Evolutionary conservation across 108 stramenopile genomes (phyloP).

Genomic region (Skeletonema marinoi): DNA sequence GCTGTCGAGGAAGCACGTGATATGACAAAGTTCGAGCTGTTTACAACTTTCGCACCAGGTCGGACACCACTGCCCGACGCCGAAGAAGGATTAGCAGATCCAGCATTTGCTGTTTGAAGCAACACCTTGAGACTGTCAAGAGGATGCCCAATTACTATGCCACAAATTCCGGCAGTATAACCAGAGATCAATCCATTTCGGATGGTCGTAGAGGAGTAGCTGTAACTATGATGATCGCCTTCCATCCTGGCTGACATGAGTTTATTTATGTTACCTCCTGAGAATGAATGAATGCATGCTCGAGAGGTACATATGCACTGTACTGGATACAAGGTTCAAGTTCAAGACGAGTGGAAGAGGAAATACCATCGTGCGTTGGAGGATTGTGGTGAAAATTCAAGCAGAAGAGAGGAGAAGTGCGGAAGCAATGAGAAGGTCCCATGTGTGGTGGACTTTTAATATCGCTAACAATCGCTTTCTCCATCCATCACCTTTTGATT

Average conservation of each 20-base stretch:
- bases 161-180: slow-evolving; percentile 58
- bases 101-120: slow-evolving; percentile 50
- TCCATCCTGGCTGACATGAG: not conserved
- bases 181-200: slow-evolving; percentile 49
- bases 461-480: too few relatives aligned
- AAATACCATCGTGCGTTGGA: not conserved
- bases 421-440: too few relatives aligned
- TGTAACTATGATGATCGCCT: not conserved
- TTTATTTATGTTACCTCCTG: too few relatives aligned
- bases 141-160: slow-evolving; percentile 63
- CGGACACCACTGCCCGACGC: not conserved
- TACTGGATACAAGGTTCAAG: not conserved
- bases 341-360: not conserved
- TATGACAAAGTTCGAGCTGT: slow-evolving; percentile 9
- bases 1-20: slow-evolving; percentile 12
- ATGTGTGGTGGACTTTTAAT: too few relatives aligned
- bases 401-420: too few relatives aligned
- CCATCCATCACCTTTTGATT: too few relatives aligned
- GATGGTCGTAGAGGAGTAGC: slow-evolving; percentile 15
- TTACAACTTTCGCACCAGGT: not conserved
- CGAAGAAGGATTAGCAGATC: slow-evolving; percentile 10
- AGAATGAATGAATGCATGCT: not conserved
- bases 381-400: too few relatives aligned
- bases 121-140: slow-evolving; percentile 66
- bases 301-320: too few relatives aligned